Conservation (phyloP, 495 filamentous ascomycete species). For the Lasiosphaeriaceae sp. region DNA sequence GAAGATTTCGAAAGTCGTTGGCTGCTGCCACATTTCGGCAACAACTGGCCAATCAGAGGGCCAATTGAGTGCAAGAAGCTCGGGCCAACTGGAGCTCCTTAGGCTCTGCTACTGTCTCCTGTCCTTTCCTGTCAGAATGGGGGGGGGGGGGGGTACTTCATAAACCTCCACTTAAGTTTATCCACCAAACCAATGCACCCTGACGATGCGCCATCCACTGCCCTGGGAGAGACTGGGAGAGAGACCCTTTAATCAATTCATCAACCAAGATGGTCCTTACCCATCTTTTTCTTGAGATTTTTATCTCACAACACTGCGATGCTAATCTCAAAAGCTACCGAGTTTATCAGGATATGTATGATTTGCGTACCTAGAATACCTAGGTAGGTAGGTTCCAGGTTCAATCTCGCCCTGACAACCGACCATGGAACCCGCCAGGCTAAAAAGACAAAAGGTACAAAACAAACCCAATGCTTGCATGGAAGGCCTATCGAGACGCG, state of each 20-base stretch:
- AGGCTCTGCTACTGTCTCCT: neutral
- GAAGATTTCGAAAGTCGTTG: constrained; percentile 34
- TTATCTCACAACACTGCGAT: too few relatives aligned
- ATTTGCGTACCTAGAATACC: too few relatives aligned
- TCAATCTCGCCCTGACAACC: too few relatives aligned
- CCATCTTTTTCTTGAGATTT: neutral
- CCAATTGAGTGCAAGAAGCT: constrained; percentile 20
- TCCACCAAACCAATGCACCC: too few relatives aligned
- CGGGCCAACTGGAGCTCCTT: neutral
- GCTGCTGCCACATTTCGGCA: constrained; percentile 20
- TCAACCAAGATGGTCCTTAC: too few relatives aligned
- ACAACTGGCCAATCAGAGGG: constrained; percentile 24
- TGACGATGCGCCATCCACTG: neutral
- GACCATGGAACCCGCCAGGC: neutral
- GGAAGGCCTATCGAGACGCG: neutral
- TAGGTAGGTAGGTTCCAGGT: neutral
- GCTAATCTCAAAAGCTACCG: too few relatives aligned
- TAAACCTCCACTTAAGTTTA: too few relatives aligned
- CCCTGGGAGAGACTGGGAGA: neutral
- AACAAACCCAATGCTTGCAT: neutral
- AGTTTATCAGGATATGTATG: too few relatives aligned
- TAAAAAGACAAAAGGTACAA: neutral
- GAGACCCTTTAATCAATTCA: too few relatives aligned
- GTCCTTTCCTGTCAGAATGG: too few relatives aligned
- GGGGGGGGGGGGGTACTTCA: too few relatives aligned